phyloP scores from a whole-genome alignment of 192 early-diverging fungal species.

The Anaeromyces robustus region DNA sequence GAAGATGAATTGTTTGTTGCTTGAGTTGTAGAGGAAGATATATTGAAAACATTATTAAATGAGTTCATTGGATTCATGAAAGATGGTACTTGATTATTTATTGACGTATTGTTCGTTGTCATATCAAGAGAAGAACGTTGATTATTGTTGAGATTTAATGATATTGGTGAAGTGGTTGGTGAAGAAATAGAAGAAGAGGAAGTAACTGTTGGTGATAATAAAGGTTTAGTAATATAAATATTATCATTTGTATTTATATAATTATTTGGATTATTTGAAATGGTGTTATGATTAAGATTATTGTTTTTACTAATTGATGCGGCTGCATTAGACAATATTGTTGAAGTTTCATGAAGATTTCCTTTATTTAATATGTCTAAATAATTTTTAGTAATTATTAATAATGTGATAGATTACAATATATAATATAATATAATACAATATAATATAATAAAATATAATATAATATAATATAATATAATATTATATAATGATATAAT shows the following conservation, averaged over 20 bases:
- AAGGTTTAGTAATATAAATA: not conserved
- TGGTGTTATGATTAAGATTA: not conserved
- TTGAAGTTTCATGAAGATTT: no score
- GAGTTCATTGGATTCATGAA: not conserved
- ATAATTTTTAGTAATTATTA: no score
- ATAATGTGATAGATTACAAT: no score
- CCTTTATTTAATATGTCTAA: no score
- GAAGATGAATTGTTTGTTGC: not conserved
- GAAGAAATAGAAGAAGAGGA: not conserved
- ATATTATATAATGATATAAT: no score
- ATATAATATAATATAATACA: no score
- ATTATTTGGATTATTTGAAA: no score
- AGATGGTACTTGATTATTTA: not conserved
- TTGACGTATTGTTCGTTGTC: not conserved
- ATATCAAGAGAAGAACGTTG: not conserved
- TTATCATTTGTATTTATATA: not conserved
- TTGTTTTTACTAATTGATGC: not conserved
- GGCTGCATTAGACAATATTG: no score
- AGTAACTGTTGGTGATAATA: not conserved
- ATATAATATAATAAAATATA: no score
- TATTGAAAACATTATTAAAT: not conserved
- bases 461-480: no score
- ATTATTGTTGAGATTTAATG: not conserved
- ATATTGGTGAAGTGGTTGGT: not conserved
- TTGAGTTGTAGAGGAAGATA: no score